Base-by-base conservation (phyloP, 768 basidiomycete species). In the Tylopilus vinaceipallidus region DNA sequence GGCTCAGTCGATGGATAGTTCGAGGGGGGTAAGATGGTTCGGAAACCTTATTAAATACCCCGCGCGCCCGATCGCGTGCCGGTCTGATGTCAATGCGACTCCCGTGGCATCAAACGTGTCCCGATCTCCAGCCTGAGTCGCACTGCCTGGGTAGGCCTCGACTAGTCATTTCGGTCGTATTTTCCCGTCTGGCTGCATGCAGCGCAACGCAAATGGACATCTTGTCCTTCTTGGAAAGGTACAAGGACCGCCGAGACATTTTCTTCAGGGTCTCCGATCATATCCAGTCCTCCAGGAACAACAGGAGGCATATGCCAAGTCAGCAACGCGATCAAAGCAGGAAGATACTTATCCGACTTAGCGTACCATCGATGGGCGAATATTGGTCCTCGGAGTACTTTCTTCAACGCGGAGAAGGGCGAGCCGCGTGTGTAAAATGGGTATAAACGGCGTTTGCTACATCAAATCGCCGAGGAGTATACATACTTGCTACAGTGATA, bases 121-220 rank as follows among this genome's bases (percentile, higher is more conserved):
- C 34, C 58, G 55, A 61, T 60, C 50, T 45, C 23, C 38, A 24
- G 57, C 57, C 27, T 14, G n/a, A n/a, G 24, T 43, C 43, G 53
- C 58, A 56, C 57, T 19, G 53, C 57, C 58, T 23, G 53, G 39
- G n/a, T 20, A 29, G 20, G 13, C 17, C 4, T 29, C 12, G 41
- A 13, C 36, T 45, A 8, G 29, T 29, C 36, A 45, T 56, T 43
- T 10, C 14, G 54, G 39, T 7, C 40, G 24, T 26, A 29, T 59
- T 55, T 30, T 36, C 26, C n/a, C 43, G 24, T 45, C 34, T 13
- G 48, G 40, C 40, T 29, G 36, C 35, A 45, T 17, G 42, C 23
- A 20, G 14, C 23, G 16, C 20, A 14, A 29, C 42, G 3, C 29
- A 29, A 45, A 42, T 42, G 29, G 22, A 6, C 17, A 52, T 52